These are phyloP conservation scores for Cryptococcus wingfieldii DNA, from an alignment of 1,284 basidiomycete species.

Conservation along the genomic window DNA sequence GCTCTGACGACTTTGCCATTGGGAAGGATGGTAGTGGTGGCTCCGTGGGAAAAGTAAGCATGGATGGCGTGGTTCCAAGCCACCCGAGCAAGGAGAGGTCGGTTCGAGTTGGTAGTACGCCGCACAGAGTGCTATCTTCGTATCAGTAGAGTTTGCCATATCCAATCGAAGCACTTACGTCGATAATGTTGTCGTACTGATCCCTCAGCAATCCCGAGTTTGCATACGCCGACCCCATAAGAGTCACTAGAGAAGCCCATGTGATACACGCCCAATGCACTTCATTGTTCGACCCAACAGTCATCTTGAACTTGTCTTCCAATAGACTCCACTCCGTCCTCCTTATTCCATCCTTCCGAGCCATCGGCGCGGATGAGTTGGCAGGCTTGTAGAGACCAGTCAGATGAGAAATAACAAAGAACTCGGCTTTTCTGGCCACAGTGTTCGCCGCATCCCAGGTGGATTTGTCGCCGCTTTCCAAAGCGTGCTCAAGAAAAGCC, in stretches of 20 bases:
- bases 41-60: conserved; percentile 36
- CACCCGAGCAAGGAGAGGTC: conserved; percentile 32
- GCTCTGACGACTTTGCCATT: conserved; percentile 25
- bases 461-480: conserved; percentile 8
- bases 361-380: conserved; percentile 11
- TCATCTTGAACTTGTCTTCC: conserved; percentile 31
- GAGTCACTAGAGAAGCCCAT: conserved; percentile 41
- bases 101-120: conserved; percentile 27
- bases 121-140: conserved; percentile 30
- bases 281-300: conserved; percentile 26
- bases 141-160: background rate
- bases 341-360: conserved; percentile 27
- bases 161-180: conserved; percentile 29
- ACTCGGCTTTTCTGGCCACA: conserved; percentile 24
- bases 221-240: conserved; percentile 43
- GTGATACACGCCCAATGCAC: conserved; percentile 46
- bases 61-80: conserved; percentile 48
- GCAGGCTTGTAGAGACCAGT: conserved; percentile 14
- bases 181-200: conserved; percentile 41
- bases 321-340: conserved; percentile 34
- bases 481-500: conserved; percentile 16
- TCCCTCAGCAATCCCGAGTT: conserved; percentile 20
- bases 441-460: conserved; percentile 21
- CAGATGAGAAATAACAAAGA: conserved; percentile 27
- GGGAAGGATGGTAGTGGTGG: conserved; percentile 17